phyloP scores from a whole-genome alignment of 2,329 filamentous ascomycete genomes.

The Hymenoscyphus salicellus region DNA sequence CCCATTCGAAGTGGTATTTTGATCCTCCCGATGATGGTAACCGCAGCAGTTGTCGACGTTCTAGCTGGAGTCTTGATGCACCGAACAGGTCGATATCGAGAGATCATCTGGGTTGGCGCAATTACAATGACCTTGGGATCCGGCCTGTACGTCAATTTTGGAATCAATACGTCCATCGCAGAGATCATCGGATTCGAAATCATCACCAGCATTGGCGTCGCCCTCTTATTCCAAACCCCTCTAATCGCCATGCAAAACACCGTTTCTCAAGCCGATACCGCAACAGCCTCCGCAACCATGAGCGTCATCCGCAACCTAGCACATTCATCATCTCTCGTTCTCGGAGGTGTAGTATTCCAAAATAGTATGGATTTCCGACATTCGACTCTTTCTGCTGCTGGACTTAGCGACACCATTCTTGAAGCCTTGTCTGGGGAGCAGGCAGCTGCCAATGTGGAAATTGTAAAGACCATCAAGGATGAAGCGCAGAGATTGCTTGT shows the following conservation, averaged over 20 bases:
- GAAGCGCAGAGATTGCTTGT: conserved; percentile 15
- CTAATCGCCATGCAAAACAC: conserved; percentile 55
- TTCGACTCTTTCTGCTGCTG: conserved; percentile 9
- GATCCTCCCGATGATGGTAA: conserved; percentile 64
- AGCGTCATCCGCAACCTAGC: conserved; percentile 46
- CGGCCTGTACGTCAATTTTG: conserved; percentile 47
- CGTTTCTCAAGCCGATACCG: conserved; percentile 40
- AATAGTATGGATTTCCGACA: conserved; percentile 38
- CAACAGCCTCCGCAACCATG: conserved; percentile 51
- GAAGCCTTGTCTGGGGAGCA: conserved; percentile 33
- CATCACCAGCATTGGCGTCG: conserved; percentile 49
- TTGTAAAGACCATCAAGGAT: conserved; percentile 39
- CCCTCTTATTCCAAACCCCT: conserved; percentile 52
- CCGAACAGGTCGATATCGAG: conserved; percentile 47
- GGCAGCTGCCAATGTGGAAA: conserved; percentile 33
- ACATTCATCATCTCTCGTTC: conserved; percentile 43
- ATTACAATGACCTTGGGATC: conserved; percentile 44
- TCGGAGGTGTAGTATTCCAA: conserved; percentile 48
- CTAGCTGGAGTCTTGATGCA: conserved; percentile 54
- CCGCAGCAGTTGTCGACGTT: conserved; percentile 43
- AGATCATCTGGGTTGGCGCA: conserved; percentile 45
- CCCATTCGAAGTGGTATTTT: conserved; percentile 74
- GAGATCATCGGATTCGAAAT: conserved; percentile 49
- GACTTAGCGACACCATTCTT: conserved; percentile 30
- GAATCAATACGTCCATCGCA: conserved; percentile 37